phyloP scores from a whole-genome alignment of 2,329 filamentous ascomycete genomes.

The Penicillium sp. region DNA sequence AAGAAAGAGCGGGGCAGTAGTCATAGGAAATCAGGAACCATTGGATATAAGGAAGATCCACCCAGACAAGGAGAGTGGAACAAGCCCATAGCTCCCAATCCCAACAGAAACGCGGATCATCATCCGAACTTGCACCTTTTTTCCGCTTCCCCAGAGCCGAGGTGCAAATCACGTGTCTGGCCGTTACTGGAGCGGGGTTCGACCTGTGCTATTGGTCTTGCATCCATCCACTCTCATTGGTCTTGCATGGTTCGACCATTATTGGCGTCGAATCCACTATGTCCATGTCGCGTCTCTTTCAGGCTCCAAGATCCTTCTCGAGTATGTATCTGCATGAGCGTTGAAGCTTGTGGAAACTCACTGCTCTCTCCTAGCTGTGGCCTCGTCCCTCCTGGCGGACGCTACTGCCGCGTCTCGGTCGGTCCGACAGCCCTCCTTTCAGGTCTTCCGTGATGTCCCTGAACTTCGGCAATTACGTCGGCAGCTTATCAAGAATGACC shows the following conservation, averaged over 20 bases:
- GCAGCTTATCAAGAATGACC: constrained; percentile 59
- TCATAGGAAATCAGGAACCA: constrained; percentile 3
- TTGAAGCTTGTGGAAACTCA: no score
- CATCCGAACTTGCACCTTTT: constrained; percentile 14
- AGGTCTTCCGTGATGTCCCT: constrained; percentile 67
- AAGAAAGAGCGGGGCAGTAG: neutral
- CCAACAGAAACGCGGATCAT: constrained; percentile 23
- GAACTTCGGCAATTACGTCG: constrained; percentile 64
- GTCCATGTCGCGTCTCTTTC: constrained; percentile 30
- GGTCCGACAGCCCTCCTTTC: constrained; percentile 27
- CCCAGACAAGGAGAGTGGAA: constrained; percentile 3
- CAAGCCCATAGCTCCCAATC: constrained; percentile 19
- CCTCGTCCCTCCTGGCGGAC: constrained; percentile 23
- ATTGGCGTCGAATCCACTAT: no score
- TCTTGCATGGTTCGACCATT: no score
- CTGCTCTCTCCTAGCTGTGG: constrained; percentile 13
- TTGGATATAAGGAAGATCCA: constrained; percentile 3
- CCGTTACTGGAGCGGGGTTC: neutral
- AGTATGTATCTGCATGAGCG: constrained; percentile 18
- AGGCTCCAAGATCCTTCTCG: constrained; percentile 23
- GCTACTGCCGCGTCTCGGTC: constrained; percentile 18
- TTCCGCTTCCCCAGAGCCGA: constrained; percentile 27
- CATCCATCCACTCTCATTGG: no score
- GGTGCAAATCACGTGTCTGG: constrained; percentile 20
- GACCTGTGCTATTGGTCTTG: neutral